These are phyloP conservation scores for Pichia sp. DNA, from an alignment of 1,139 yeast species.

Conservation along the genomic window DNA sequence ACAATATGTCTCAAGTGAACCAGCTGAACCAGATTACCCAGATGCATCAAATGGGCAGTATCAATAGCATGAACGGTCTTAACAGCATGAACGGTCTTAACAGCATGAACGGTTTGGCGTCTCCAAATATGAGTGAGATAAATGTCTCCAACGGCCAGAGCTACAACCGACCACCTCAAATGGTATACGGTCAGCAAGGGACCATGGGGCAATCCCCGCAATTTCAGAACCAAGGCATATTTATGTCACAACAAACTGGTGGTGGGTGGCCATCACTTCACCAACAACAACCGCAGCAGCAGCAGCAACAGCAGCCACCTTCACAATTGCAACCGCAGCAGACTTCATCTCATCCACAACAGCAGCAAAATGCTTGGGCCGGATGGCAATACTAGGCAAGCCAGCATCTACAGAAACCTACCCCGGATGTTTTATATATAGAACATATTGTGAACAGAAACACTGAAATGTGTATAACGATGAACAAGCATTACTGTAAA, in stretches of 20 bases:
- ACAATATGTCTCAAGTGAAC: constrained; percentile 1
- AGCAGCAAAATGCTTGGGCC: constrained; percentile 11
- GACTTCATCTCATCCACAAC: constrained; percentile 15
- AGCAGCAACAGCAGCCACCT: constrained; percentile 6
- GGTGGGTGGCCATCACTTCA: constrained; percentile 12
- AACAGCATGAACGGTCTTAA: not conserved
- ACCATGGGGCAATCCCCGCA: constrained; percentile 6
- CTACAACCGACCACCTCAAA: not conserved
- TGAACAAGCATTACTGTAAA: not conserved
- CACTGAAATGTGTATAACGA: not conserved
- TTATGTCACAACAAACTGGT: constrained; percentile 8
- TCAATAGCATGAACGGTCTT: constrained; percentile 3
- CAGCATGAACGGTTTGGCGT: not conserved
- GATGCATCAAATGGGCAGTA: constrained; percentile 3
- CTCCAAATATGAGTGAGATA: not conserved
- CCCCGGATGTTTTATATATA: not conserved
- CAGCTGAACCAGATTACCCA: constrained; percentile 9
- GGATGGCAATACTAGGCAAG: constrained; percentile 12
- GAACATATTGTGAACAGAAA: not conserved
- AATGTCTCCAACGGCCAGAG: not conserved
- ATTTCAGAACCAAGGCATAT: constrained; percentile 4
- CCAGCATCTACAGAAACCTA: not conserved
- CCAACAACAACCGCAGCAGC: constrained; percentile 12
- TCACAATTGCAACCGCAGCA: constrained; percentile 19
- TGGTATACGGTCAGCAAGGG: not conserved